Conservation (phyloP, 495 filamentous ascomycete genomes). For the Patellaria atrata region DNA sequence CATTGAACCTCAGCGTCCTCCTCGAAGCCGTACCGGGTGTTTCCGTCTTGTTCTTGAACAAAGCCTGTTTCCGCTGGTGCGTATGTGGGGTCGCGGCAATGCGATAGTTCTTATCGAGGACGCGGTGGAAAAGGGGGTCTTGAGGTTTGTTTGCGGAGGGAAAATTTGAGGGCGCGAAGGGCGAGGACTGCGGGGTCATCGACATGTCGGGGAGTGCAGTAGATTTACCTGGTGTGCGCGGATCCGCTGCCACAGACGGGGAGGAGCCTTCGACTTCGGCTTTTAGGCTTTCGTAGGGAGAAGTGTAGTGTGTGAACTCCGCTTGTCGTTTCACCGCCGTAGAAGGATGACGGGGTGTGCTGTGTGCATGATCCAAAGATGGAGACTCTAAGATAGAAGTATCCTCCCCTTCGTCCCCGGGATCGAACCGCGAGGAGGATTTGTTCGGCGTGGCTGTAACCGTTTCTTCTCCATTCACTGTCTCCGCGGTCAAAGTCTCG, state of each 20-base stretch:
- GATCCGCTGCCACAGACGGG: conserved; percentile 10
- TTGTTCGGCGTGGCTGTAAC: conserved; percentile 21
- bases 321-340: conserved; percentile 20
- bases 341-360: conserved; percentile 21
- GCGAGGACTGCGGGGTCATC: conserved; percentile 32
- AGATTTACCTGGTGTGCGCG: conserved; percentile 29
- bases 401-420: conserved; percentile 30
- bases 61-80: conserved; percentile 23
- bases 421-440: conserved; percentile 13
- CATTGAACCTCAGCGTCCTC: too few species aligned
- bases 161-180: conserved; percentile 25
- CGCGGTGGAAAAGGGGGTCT: conserved; percentile 70
- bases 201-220: conserved; percentile 40
- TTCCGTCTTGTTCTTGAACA: too few species aligned
- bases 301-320: conserved; percentile 46
- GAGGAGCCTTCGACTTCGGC: conserved; percentile 37
- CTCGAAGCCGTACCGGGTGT: conserved; percentile 13
- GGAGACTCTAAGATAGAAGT: conserved; percentile 41
- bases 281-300: conserved; percentile 51
- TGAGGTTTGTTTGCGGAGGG: conserved; percentile 23
- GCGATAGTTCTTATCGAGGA: conserved; percentile 87
- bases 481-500: conserved; percentile 26
- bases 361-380: conserved; percentile 30
- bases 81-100: conserved; percentile 79
- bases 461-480: conserved; percentile 16